Base-by-base conservation (phyloP, 2,329 filamentous ascomycete species). In the Leptographium wingfieldii region DNA sequence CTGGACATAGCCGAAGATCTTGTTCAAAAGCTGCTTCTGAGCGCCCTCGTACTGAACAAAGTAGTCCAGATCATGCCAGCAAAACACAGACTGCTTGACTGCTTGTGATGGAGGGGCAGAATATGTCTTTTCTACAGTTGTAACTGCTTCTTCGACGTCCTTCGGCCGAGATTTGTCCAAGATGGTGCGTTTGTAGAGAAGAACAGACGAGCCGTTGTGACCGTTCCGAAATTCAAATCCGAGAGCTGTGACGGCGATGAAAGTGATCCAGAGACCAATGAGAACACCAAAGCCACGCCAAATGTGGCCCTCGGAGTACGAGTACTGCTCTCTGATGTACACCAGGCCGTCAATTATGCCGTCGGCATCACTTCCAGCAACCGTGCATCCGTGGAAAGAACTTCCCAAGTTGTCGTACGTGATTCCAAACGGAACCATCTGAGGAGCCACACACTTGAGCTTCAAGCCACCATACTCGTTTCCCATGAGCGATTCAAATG, bases 1-100 rank as follows among this genome's bases (percentile, higher is more conserved):
- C 70, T 90, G 90, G 58, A 92, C 87, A 82, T 86, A 95, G 2
- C 90, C 90, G 64, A 90, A 84, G 1, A 95, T 86, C 61, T 92
- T 81, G 63, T 94, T 84, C 9, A 95, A 75, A 62, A 95, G 83
- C n/a, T 52, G 49, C 27, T 52, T 52, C 14, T 52, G 27, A 6
- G 22, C 25, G 5, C 82, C 82, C 2, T 73, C 70, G 0, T 80
- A 76, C 65, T 83, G 79, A 62, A 91, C 86, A 0, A 81, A 86
- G 67, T 90, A 90, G 2, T 75, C 79, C 0, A 91, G 78, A 61
- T 88, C 80, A 67, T 85, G 86, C 85, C 87, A 91, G 1, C 86
- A 90, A 65, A 90, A 88, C 0, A 87, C 76, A 0, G 80, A 85
- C 68, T 88, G 87, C 25, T 78, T 78, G 35, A 49, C 55, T 9